These are phyloP conservation scores for Ceratocystis eucalypticola DNA, from an alignment of 2,329 filamentous ascomycete genomes.

Conservation along the genomic window DNA sequence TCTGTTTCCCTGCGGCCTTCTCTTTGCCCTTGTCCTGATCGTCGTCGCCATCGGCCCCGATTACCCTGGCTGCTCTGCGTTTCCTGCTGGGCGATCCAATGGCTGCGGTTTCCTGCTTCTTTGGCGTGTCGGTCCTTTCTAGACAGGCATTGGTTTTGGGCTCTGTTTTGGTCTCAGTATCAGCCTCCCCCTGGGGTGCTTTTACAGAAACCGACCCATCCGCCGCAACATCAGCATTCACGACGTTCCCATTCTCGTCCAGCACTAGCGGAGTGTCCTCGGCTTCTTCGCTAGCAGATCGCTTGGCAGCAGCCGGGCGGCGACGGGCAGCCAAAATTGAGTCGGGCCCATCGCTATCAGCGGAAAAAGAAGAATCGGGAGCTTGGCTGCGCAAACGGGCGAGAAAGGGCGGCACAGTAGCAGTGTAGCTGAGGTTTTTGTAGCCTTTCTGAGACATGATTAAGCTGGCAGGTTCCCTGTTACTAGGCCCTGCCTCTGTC, in stretches of 20 bases:
- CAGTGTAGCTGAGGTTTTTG: constrained; percentile 56
- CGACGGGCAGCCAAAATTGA: constrained; percentile 38
- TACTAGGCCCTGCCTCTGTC: not conserved
- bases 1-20: constrained; percentile 24
- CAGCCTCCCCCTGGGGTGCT: constrained; percentile 11
- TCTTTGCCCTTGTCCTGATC: constrained; percentile 11
- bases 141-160: constrained; percentile 16
- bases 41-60: constrained; percentile 28
- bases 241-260: constrained; percentile 56
- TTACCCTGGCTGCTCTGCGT: constrained; percentile 40
- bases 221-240: constrained; percentile 34
- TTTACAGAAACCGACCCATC: constrained; percentile 29
- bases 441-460: constrained; percentile 46
- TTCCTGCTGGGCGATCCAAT: constrained; percentile 37
- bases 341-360: constrained; percentile 36
- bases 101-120: constrained; percentile 28
- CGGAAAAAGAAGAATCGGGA: constrained; percentile 31
- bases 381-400: constrained; percentile 41
- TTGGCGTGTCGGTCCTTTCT: constrained; percentile 23
- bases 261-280: constrained; percentile 67
- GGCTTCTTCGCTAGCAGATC: constrained; percentile 52
- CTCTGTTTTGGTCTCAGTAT: not conserved
- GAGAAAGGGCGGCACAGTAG: constrained; percentile 47
- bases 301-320: constrained; percentile 36
- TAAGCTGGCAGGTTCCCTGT: too few relatives aligned